A percentile compares a stretch with the other conserved stretches of the same genome.
phyloP scores from a whole-genome alignment of 169 alveolate species.

The Plasmodium billcollinsi region DNA sequence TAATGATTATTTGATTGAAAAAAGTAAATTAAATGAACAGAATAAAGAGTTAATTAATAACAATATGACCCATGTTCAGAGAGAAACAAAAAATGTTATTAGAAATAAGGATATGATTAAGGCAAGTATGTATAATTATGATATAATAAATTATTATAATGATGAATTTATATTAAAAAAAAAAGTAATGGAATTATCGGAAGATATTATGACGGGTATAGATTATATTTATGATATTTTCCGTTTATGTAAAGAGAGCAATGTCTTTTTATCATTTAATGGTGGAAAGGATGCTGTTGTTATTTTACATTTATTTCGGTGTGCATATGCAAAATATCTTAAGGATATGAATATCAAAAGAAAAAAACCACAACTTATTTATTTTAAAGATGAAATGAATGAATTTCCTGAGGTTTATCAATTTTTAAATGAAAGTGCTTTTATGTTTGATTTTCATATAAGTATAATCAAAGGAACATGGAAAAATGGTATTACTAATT shows the following conservation, averaged over 20 bases:
- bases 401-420: slow-evolving; percentile 75
- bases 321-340: slow-evolving; percentile 76
- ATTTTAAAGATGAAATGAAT: slow-evolving; percentile 50
- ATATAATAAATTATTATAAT: slow-evolving; percentile 63
- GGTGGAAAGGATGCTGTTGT: slow-evolving; percentile 89
- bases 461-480: slow-evolving; percentile 67
- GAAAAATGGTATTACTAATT: slow-evolving; percentile 47
- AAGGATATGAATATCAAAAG: slow-evolving; percentile 35
- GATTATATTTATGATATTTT: slow-evolving; percentile 57
- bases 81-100: slow-evolving; percentile 8
- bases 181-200: slow-evolving; percentile 60
- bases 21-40: slow-evolving; percentile 17
- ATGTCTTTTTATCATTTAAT: slow-evolving; percentile 85
- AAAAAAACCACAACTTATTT: slow-evolving; percentile 58
- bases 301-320: slow-evolving; percentile 81
- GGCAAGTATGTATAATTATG: slow-evolving; percentile 67
- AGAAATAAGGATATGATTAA: slow-evolving; percentile 22
- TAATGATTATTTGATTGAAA: slow-evolving; percentile 27
- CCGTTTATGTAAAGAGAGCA: slow-evolving; percentile 72
- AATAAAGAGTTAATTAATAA: slow-evolving; percentile 11
- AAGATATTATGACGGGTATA: slow-evolving; percentile 62
- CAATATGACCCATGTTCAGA: background rate
- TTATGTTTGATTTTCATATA: slow-evolving; percentile 57
- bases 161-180: slow-evolving; percentile 56
- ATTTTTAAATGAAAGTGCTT: slow-evolving; percentile 69